Percentiles rank a stretch among this genome's conserved stretches.
phyloP scores from a whole-genome alignment of 306 rosid species.

The Medicago truncatula region MtrunA17r5.0-ANR NC_053048.1:38539001-38539500 shows the following conservation, averaged over 20 bases:
- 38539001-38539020: conserved; percentile 60
- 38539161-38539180: conserved; percentile 48
- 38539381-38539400: conserved; percentile 26
- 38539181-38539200: conserved; percentile 61
- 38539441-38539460: background rate
- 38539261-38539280: conserved; percentile 57
- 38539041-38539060: background rate
- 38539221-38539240: conserved; percentile 1
- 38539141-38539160: conserved; percentile 44
- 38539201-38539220: conserved; percentile 12
- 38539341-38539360: conserved; percentile 44
- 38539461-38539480: background rate
- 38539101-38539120: conserved; percentile 4
- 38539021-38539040: background rate
- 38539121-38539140: conserved; percentile 44
- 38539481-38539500: background rate
- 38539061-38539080: background rate
- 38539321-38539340: conserved; percentile 56
- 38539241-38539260: conserved; percentile 21
- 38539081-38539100: background rate
- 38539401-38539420: conserved; percentile 10
- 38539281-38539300: conserved; percentile 33
- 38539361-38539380: background rate
- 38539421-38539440: conserved; percentile 10
- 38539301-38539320: conserved; percentile 40